Evolutionary conservation across 139 green algal species (phyloP).

Genomic region (Chlorella sp.): DNA sequence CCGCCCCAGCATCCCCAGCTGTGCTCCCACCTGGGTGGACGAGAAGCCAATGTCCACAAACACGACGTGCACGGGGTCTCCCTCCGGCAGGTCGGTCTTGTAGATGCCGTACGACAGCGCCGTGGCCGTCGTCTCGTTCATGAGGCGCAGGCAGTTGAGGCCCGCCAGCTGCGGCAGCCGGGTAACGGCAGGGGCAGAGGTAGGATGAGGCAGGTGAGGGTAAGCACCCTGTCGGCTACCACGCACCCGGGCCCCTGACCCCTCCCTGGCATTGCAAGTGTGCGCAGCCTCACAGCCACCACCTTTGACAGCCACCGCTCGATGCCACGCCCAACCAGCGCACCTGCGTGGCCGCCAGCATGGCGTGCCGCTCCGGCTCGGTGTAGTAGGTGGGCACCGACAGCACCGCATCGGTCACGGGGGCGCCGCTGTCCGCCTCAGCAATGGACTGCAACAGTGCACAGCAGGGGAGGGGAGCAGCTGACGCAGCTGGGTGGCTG

Average conservation of each 20-base stretch:
- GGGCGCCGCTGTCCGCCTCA: slow-evolving; percentile 80
- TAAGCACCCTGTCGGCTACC: no score
- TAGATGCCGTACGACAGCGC: slow-evolving; percentile 99
- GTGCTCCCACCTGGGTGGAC: slow-evolving; percentile 84
- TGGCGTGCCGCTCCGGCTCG: slow-evolving; percentile 85
- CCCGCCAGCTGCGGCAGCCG: slow-evolving; percentile 82
- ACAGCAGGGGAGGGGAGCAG: no score
- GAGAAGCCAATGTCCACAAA: slow-evolving; percentile 97
- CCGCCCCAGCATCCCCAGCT: not conserved
- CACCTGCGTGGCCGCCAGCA: slow-evolving; percentile 76
- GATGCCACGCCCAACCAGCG: not conserved
- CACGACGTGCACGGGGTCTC: slow-evolving; percentile 86
- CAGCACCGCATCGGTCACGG: slow-evolving; percentile 94
- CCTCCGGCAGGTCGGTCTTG: slow-evolving; percentile 97
- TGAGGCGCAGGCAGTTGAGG: slow-evolving; percentile 92
- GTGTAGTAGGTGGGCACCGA: slow-evolving; percentile 91
- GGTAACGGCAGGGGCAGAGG: no score
- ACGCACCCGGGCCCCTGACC: no score
- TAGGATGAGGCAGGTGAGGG: no score
- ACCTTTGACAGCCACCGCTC: not conserved
- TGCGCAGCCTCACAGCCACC: no score
- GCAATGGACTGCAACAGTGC: slow-evolving; percentile 66
- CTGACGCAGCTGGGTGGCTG: no score
- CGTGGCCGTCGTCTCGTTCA: slow-evolving; percentile 97
- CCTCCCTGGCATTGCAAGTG: no score